Evolutionary conservation across 306 rosid species (phyloP), one percentile per base, ranked within the genome.

Genomic region (Prosopis cineraria): DNA sequence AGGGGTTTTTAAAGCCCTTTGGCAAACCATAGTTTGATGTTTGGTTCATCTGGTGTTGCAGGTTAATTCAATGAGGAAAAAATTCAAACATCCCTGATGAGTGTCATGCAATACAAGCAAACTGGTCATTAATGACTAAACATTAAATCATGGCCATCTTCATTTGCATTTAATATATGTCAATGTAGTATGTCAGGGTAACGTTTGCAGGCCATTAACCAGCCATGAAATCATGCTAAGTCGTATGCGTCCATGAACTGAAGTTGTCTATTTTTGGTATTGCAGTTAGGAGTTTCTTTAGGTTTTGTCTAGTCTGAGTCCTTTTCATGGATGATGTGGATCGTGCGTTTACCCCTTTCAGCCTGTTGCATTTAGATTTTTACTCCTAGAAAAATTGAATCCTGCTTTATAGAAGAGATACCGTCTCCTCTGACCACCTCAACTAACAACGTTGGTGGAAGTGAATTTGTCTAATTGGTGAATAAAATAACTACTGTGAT

Each of bases 41-140:
- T 74, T 70, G 33, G 16, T 79, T 78, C 36, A 14, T 70, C 39
- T 13, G 60, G 31, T 69, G 45, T 14, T 44, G 74, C 62, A 73
- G 25, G 58, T 55, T 33, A 43, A 74, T 75, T 74, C 71, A 52
- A 10, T 45, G 22, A 52, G 79, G 78, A 56, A 78, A 45, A 62
- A 43, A 77, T 83, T 58, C 40, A 50, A 62, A 64, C 68, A 70
- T 78, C 37, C 82, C 58, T 81, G 10, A 44, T 14, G 60, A 25
- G 8, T 72, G 39, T 53, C 70, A 17, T 69, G 66, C 13, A 48
- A 39, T 48, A 19, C 34, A 39, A 24, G 44, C 19, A 59, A 41
- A 70, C 40, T 41, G 8, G 50, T 43, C 75, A 31, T 10, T 55
- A 0, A n/a, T 33, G 58, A 73, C 33, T 41, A 65, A 20, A 39